Base-by-base conservation (phyloP, 805 yeast genomes). In the Yarrowia osloensis region DNA sequence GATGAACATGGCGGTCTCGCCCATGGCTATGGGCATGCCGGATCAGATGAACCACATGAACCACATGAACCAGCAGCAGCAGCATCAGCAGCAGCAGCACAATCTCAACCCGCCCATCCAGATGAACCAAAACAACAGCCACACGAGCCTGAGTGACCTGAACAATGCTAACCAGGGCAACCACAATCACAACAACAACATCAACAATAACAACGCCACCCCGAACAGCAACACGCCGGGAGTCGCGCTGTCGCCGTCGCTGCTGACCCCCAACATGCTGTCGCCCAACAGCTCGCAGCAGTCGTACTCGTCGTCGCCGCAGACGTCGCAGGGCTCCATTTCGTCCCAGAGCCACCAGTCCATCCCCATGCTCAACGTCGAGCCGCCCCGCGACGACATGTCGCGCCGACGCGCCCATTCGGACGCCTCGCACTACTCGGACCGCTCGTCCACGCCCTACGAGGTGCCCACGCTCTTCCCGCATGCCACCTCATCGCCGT, bases 381-480 rank as follows among this genome's bases (percentile, higher is more conserved):
- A 57, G 63, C 63, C 63, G 12, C 63, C 63, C 4, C 24, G 49
- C 3, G 63, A 57, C n/a, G 63, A 57, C 37, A 19, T 19, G 13
- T 50, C 40, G 13, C 63, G 63, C 2, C 49, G 49, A 19, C 47
- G 63, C 11, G 47, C 63, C n/a, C 63, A 57, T 15, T 57, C 63
- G 2, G 49, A 57, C 63, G 63, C 63, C 15, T 57, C 63, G 26
- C 49, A 40, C 28, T 57, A 57, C 49, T 22, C 35, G 13, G 63
- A 40, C 47, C 47, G 63, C 19, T 57, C 49, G 4, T 21, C 47
- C 21, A 39, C 63, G 9, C 49, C 63, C 8, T 57, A 40, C 31
- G 63, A 57, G 21, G 63, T 57, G 19, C 63, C 63, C 21, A 57
- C 63, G 26, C 49, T 57, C 13, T 57, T 57, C 17, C 63, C 63